These are phyloP conservation scores for Aspergillus neoniger DNA, from an alignment of 2,329 filamentous ascomycete species.

Conservation along the genomic window DNA sequence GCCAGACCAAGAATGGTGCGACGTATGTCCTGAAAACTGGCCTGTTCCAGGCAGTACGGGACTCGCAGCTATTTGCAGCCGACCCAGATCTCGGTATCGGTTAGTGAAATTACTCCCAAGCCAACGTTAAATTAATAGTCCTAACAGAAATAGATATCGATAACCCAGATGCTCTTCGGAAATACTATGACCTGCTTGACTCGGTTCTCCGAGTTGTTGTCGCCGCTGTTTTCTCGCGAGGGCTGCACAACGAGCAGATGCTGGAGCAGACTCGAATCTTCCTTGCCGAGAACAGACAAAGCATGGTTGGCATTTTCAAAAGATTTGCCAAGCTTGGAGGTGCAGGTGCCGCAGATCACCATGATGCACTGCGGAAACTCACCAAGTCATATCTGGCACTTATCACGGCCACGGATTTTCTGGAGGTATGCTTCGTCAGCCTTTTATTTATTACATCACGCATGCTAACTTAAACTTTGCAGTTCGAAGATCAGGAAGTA, in stretches of 20 bases:
- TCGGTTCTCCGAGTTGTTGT: conserved; percentile 79
- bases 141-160: conserved; percentile 56
- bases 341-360: conserved; percentile 49
- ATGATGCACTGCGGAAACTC: conserved; percentile 70
- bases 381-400: conserved; percentile 84
- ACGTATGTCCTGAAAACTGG: conserved; percentile 85
- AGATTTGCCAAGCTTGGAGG: conserved; percentile 76
- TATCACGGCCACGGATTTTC: conserved; percentile 77
- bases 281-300: conserved; percentile 75
- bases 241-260: conserved; percentile 73
- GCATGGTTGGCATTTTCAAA: conserved; percentile 89
- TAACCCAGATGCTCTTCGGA: conserved; percentile 69
- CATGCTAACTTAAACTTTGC: conserved; percentile 18
- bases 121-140: neutral
- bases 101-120: conserved; percentile 31
- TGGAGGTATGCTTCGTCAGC: conserved; percentile 67
- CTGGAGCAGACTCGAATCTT: conserved; percentile 77
- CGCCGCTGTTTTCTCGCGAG: conserved; percentile 77
- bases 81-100: conserved; percentile 89
- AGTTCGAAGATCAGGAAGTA: conserved; percentile 48
- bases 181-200: conserved; percentile 82
- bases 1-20: conserved; percentile 81
- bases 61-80: conserved; percentile 80
- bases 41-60: conserved; percentile 76
- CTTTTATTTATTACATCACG: neutral